Conservation (phyloP, 2,329 filamentous ascomycete genomes). For the Ascosphaera aggregata region DNA sequence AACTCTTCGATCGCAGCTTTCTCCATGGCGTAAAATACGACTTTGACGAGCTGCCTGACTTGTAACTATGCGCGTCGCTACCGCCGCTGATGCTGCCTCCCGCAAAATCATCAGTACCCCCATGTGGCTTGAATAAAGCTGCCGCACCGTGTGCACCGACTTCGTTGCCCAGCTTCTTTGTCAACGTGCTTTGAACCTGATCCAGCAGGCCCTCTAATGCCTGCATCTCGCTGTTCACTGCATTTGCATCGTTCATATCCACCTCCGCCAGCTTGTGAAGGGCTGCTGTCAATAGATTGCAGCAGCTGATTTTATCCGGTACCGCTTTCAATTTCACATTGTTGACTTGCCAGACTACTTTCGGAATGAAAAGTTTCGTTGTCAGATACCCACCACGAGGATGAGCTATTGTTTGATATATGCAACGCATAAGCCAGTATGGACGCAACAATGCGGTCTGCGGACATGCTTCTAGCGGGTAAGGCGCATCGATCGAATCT, state of each 20-base stretch:
- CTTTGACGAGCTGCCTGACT: conserved; percentile 27
- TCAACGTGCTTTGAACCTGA: conserved; percentile 51
- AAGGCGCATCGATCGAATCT: conserved; percentile 33
- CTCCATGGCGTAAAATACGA: conserved; percentile 70
- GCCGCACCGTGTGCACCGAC: conserved; percentile 59
- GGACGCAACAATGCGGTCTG: conserved; percentile 73
- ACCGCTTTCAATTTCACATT: conserved; percentile 78
- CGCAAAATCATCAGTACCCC: conserved; percentile 24
- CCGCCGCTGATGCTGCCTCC: conserved; percentile 7
- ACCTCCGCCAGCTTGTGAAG: conserved; percentile 62
- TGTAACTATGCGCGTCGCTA: neutral
- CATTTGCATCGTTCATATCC: conserved; percentile 76
- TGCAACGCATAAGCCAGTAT: conserved; percentile 90
- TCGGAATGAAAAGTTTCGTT: conserved; percentile 72
- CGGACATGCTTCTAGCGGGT: conserved; percentile 74
- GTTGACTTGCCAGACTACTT: conserved; percentile 83
- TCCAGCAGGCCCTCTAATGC: conserved; percentile 65
- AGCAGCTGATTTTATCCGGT: conserved; percentile 84
- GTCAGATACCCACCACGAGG: conserved; percentile 82
- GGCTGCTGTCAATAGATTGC: conserved; percentile 74
- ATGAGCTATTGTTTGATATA: conserved; percentile 82
- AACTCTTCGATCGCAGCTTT: conserved; percentile 74
- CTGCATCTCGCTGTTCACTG: conserved; percentile 86
- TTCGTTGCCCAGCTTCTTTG: conserved; percentile 76
- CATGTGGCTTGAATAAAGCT: conserved; percentile 46